Evolutionary conservation across 495 filamentous ascomycete genomes (phyloP).

Genomic region (Glonium stellatum): DNA sequence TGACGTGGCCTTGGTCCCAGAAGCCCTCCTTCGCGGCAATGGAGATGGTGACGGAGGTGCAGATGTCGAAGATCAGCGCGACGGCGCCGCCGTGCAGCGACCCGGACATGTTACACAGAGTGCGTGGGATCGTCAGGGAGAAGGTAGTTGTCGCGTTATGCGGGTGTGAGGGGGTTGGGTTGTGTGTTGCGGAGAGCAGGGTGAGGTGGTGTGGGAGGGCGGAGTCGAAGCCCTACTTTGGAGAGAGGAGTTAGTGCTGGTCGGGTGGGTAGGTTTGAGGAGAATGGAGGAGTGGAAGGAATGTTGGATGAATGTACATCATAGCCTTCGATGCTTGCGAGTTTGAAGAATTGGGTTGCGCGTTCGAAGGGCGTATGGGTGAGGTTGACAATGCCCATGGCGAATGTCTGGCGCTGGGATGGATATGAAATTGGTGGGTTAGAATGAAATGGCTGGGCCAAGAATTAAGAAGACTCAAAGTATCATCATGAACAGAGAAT

Average conservation of each 20-base stretch:
- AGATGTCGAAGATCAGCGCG: constrained; percentile 35
- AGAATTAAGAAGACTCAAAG: no score
- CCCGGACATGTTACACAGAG: constrained; percentile 31
- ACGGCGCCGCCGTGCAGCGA: constrained; percentile 36
- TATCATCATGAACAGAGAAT: no score
- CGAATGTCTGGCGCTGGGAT: not conserved
- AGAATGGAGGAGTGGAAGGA: not conserved
- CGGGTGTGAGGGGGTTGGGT: constrained; percentile 17
- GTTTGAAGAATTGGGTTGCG: not conserved
- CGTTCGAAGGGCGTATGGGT: not conserved
- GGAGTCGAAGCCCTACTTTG: constrained; percentile 18
- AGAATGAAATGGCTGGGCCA: no score
- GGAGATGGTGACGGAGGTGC: constrained; percentile 29
- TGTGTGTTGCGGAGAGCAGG: constrained; percentile 12
- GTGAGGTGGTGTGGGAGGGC: constrained; percentile 11
- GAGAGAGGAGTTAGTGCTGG: not conserved
- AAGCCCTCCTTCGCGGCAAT: constrained; percentile 24
- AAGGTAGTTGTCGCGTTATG: constrained; percentile 24
- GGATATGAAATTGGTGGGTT: no score
- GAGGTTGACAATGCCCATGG: not conserved
- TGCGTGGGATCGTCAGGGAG: constrained; percentile 24
- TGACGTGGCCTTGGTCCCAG: constrained; percentile 36
- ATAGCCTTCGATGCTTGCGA: constrained; percentile 1
- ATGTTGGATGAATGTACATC: not conserved
- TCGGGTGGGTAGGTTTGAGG: not conserved